Evolutionary conservation across 768 basidiomycete genomes (phyloP), one percentile per base, ranked within the genome.

Genomic region (Suillus plorans): DNA sequence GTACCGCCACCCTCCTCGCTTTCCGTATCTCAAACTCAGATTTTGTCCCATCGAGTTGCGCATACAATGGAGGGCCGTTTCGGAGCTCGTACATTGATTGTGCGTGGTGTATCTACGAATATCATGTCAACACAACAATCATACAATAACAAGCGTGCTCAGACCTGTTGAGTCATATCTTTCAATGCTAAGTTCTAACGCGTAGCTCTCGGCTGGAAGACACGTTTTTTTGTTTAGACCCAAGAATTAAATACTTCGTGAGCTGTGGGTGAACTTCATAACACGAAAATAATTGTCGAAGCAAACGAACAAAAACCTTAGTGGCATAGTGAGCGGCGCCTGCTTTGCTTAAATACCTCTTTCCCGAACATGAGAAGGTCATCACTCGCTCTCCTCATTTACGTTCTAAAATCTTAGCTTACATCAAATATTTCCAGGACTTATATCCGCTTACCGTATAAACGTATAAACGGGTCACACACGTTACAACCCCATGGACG

Each of bases 1-100:
- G 62, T 8, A 77, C 58, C 0, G 53, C 41, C 0, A 74, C 64
- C 44, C 39, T 76, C 58, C 50, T 69, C 16, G 71, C 76, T 28
- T 50, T 76, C 34, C 66, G 68, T 37, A 76, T 73, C 37, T 69
- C 68, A 13, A 69, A 76, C 44, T 67, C 67, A 42, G 39, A 63
- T 52, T 71, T 67, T 14, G 22, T 20, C n/a, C 62, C 28, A 22
- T 66, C 66, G 42, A 31, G 31, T 20, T 64, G 65, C 42, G n/a
- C 63, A 50, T 45, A 59, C 37, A 50, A 55, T 10, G 66, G 31
- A 52, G 61, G 37, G 36, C 57, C 63, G n/a, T 42, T 63, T 55
- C 61, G 67, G 65, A 64, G 63, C 25, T 60, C 64, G 44, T 72
- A 37, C 67, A 61, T 63, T 47, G 67, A 65, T 45, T 47, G 67